Conservation (phyloP, 2,329 filamentous ascomycete genomes). For the Periglandula ipomoeae region DNA sequence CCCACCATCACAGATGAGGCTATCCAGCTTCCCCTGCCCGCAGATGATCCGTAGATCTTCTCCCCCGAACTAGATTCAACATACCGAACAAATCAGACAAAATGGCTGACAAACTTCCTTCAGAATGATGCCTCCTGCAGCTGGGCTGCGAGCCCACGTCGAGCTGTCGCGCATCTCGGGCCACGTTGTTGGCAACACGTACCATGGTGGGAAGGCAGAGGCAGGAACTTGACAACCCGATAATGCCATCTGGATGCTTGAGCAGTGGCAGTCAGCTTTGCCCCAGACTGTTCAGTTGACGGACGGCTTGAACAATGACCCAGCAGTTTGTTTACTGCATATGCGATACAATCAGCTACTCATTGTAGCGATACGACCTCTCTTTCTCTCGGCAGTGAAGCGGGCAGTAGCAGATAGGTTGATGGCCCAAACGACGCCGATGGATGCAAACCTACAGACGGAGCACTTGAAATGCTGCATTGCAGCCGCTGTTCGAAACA, state of each 20-base stretch:
- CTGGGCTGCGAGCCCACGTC: conserved; percentile 36
- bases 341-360: conserved; percentile 42
- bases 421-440: conserved; percentile 18
- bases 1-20: conserved; percentile 37
- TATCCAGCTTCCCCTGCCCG: conserved; percentile 33
- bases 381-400: conserved; percentile 38
- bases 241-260: conserved; percentile 31
- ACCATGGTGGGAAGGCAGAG: conserved; percentile 22
- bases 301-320: conserved; percentile 27
- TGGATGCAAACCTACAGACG: conserved; percentile 14
- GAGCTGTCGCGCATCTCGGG: conserved; percentile 38
- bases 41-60: conserved; percentile 29
- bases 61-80: background rate
- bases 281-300: conserved; percentile 29
- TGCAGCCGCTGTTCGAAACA: conserved; percentile 35
- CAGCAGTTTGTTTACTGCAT: conserved; percentile 35
- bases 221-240: conserved; percentile 24
- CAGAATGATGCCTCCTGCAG: conserved; percentile 33
- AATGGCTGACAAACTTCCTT: background rate
- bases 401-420: conserved; percentile 34
- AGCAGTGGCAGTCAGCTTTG: conserved; percentile 30
- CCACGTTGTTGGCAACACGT: conserved; percentile 38
- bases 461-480: conserved; percentile 29
- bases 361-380: conserved; percentile 38
- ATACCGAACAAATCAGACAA: background rate